Conservation (phyloP, 371 early-diverging fungal genomes). For the Apophysomyces sp. region DNA sequence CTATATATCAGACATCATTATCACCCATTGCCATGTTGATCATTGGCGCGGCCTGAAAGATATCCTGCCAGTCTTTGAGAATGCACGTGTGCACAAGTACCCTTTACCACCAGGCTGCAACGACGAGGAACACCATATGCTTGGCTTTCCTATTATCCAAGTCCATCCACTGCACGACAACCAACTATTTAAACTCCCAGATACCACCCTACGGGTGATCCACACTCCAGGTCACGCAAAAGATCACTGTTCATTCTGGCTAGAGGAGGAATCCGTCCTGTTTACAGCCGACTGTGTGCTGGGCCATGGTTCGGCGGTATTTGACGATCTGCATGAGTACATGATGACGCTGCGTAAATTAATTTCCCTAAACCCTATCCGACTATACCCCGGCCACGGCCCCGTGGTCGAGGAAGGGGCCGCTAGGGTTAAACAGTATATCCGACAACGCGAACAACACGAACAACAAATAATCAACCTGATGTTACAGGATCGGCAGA, state of each 20-base stretch:
- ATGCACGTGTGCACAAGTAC: slow-evolving; percentile 31
- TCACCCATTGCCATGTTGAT: slow-evolving; percentile 87
- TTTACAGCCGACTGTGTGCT: slow-evolving; percentile 86
- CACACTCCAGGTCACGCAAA: slow-evolving; percentile 84
- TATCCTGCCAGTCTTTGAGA: slow-evolving; percentile 32
- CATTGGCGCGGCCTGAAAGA: slow-evolving; percentile 72
- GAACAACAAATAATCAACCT: slow-evolving; percentile 29
- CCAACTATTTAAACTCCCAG: slow-evolving; percentile 57
- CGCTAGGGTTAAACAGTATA: slow-evolving; percentile 24
- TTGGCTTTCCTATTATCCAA: slow-evolving; percentile 23
- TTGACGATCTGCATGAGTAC: slow-evolving; percentile 68
- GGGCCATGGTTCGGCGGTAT: slow-evolving; percentile 82
- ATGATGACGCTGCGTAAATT: slow-evolving; percentile 58
- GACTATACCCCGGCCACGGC: slow-evolving; percentile 63
- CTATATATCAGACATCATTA: slow-evolving; percentile 70
- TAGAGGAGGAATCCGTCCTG: slow-evolving; percentile 72
- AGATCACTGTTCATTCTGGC: slow-evolving; percentile 77
- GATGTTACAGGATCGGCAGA: slow-evolving; percentile 16
- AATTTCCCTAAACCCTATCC: slow-evolving; percentile 19
- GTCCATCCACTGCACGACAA: slow-evolving; percentile 34
- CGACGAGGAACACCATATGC: slow-evolving; percentile 10
- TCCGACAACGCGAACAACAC: slow-evolving; percentile 16
- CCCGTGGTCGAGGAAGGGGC: slow-evolving; percentile 23
- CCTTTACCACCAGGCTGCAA: slow-evolving; percentile 8
- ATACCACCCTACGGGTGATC: slow-evolving; percentile 61